A percentile compares a stretch with the other conserved stretches of the same genome.
Conservation (phyloP, 164 flowering plant genomes). For the Euptelea pleiosperma region DNA sequence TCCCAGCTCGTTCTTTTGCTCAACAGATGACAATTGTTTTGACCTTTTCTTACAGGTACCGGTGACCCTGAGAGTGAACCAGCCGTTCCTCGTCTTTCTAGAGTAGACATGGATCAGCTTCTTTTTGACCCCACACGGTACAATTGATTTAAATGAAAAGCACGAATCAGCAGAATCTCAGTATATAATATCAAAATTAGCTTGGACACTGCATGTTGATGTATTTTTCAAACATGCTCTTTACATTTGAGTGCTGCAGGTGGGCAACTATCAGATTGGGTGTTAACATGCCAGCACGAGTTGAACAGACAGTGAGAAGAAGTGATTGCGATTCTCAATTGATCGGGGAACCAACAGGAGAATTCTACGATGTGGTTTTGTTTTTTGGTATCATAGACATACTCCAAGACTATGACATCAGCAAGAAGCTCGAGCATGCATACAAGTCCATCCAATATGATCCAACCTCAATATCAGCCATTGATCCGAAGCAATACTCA, state of each 20-base stretch:
- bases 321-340: conserved; percentile 44
- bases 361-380: conserved; percentile 60
- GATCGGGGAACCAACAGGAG: conserved; percentile 72
- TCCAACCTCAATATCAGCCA: conserved; percentile 76
- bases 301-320: conserved; percentile 52
- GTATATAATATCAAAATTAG: background rate
- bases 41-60: conserved; percentile 27
- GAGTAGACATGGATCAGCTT: conserved; percentile 41
- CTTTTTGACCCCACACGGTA: conserved; percentile 43
- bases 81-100: conserved; percentile 40
- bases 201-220: background rate
- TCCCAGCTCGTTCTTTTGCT: background rate
- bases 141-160: background rate
- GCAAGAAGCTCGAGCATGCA: conserved; percentile 84
- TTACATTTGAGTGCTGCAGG: conserved; percentile 27
- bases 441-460: conserved; percentile 80
- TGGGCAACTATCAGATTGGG: conserved; percentile 69
- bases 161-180: background rate
- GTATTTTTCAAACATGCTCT: conserved; percentile 12
- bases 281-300: conserved; percentile 68
- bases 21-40: background rate
- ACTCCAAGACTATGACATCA: conserved; percentile 87
- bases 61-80: conserved; percentile 31
- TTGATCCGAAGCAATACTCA: conserved; percentile 73
- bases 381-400: conserved; percentile 84